Conservation (phyloP, 169 alveolate genomes). For the Plasmodium gaboni region DNA sequence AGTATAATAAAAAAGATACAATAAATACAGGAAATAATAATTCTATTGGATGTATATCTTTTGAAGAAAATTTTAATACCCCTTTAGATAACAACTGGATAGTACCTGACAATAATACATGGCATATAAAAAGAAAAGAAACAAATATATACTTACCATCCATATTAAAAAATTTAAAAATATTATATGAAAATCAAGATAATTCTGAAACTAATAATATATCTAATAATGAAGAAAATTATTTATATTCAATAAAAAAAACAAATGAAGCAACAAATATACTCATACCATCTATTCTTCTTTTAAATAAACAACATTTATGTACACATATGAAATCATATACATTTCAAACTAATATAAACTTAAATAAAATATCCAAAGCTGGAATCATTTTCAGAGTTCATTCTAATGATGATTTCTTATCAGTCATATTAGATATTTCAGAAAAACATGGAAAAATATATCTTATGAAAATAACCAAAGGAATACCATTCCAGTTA, state of each 20-base stretch:
- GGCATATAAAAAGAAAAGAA: conserved; percentile 9
- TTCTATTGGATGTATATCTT: conserved; percentile 13
- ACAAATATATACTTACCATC: too few species aligned
- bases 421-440: conserved; percentile 71
- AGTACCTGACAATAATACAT: conserved; percentile 11
- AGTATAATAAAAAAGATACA: not conserved
- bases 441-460: conserved; percentile 36
- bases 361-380: conserved; percentile 40
- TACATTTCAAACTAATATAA: conserved; percentile 30
- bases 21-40: not conserved
- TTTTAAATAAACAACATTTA: conserved; percentile 47
- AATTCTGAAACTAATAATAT: not conserved
- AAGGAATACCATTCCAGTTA: conserved; percentile 75
- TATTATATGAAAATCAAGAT: not conserved
- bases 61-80: conserved; percentile 18
- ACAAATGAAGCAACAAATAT: conserved; percentile 7
- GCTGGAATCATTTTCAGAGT: conserved; percentile 71
- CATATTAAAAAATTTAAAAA: too few species aligned
- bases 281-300: conserved; percentile 64
- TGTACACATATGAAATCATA: conserved; percentile 35
- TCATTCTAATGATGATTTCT: conserved; percentile 45
- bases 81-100: conserved; percentile 58
- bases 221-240: conserved; percentile 18
- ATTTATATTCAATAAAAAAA: conserved; percentile 29
- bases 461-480: conserved; percentile 63